Evolutionary conservation across 257 asterid genomes (phyloP).

Genomic region (Petunia axillaris): DNA sequence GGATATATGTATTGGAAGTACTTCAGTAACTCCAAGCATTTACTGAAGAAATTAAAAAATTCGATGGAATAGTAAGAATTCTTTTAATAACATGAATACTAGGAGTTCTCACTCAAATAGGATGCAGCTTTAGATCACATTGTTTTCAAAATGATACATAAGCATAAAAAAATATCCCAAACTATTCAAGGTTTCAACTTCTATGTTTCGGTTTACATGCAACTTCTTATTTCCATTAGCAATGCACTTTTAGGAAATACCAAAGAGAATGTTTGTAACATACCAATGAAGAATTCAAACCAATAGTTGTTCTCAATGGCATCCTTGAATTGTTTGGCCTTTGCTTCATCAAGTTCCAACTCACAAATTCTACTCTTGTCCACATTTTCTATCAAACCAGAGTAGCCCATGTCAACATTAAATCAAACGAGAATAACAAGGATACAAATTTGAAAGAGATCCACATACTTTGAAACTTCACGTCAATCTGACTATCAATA

Average conservation of each 20-base stretch:
- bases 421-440: neutral
- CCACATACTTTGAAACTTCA: slow-evolving; percentile 70
- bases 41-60: too few species aligned
- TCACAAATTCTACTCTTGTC: slow-evolving; percentile 47
- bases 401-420: neutral
- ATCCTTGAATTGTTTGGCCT: slow-evolving; percentile 58
- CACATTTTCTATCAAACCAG: slow-evolving; percentile 57
- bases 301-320: slow-evolving; percentile 57
- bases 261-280: slow-evolving; percentile 15
- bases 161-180: too few species aligned
- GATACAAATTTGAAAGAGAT: neutral
- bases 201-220: too few species aligned
- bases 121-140: too few species aligned
- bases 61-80: too few species aligned
- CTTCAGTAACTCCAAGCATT: too few species aligned
- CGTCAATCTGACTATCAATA: slow-evolving; percentile 31
- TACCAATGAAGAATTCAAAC: slow-evolving; percentile 64
- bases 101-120: too few species aligned
- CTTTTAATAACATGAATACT: too few species aligned
- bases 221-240: too few species aligned
- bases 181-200: too few species aligned
- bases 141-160: too few species aligned
- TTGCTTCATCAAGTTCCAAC: slow-evolving; percentile 50
- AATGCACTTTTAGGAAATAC: neutral
- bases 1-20: too few species aligned